Percentiles rank a stretch among this genome's conserved stretches.
phyloP scores from a whole-genome alignment of 192 early-diverging fungal species.

The Mortierella antarctica region DNA sequence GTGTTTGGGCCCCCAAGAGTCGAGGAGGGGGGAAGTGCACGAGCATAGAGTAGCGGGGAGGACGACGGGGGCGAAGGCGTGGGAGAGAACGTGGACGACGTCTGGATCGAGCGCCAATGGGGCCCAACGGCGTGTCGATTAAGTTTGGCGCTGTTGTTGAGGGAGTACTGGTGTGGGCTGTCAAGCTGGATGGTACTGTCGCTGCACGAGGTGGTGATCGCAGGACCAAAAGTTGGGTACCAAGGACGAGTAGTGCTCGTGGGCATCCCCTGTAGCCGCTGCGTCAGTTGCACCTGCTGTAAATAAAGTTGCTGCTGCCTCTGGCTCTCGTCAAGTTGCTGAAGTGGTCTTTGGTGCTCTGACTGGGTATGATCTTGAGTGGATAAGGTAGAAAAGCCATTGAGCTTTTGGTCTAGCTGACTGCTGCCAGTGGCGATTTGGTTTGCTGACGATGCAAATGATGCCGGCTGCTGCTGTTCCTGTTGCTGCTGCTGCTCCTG shows the following conservation, averaged over 20 bases:
- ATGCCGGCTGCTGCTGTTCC: constrained; percentile 8
- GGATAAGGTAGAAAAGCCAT: constrained; percentile 1
- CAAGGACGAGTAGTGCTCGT: constrained; percentile 21
- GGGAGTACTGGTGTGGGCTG: constrained; percentile 36
- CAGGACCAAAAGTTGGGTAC: constrained; percentile 46
- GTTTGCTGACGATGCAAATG: background rate
- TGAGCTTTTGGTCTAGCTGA: background rate
- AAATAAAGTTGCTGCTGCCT: constrained; percentile 42
- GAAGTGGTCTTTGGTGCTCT: constrained; percentile 40
- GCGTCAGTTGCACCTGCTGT: constrained; percentile 34
- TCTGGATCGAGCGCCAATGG: constrained; percentile 50
- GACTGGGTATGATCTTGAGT: constrained; percentile 13
- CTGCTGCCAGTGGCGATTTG: background rate
- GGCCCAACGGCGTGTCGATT: constrained; percentile 44
- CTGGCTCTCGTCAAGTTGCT: constrained; percentile 33
- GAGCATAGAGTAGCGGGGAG: constrained; percentile 23
- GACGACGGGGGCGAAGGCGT: constrained; percentile 30
- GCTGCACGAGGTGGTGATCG: constrained; percentile 44
- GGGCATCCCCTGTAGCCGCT: constrained; percentile 24
- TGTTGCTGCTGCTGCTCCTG: constrained; percentile 15
- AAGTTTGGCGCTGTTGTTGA: constrained; percentile 37
- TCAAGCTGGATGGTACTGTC: constrained; percentile 49
- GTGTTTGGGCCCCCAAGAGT: background rate
- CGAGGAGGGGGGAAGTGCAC: background rate
- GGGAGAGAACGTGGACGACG: constrained; percentile 35